Evolutionary conservation across 805 yeast genomes (phyloP), one percentile per base, ranked within the genome.

Genomic region (Saccharomycopsis fodiens): DNA sequence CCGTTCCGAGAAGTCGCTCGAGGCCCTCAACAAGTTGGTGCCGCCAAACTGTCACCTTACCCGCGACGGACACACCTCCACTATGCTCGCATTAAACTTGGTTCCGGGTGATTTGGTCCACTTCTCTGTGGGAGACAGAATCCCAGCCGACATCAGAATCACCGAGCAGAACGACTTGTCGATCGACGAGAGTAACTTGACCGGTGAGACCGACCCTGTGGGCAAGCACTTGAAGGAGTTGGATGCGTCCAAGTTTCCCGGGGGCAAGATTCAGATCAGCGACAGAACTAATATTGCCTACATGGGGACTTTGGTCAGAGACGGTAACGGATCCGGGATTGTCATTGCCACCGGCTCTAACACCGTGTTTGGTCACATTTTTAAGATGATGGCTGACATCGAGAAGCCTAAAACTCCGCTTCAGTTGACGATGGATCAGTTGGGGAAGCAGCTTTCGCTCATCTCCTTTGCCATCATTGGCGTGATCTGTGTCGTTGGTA

Each of bases 381-480:
- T 88, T 59, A 89, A 84, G 55, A 88, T 93, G 96, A 87, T 93
- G 95, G 75, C 82, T 31, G 82, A 79, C 42, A 93, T 93, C 54
- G 96, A 88, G 62, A 93, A 93, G 64, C 99, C 99, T 43, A 93
- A 93, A 65, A 93, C 99, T 15, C 99, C 99, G 2, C 70, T 93
- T 54, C 99, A 93, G 66, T 74, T 78, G 50, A 82, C 96, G 7
- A 93, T 93, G 99, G 97, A 89, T 61, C 82, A 85, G 59, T 72
- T 93, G 49, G 98, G 98, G 38, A 85, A 86, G 59, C 96, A 93
- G 57, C 70, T 93, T 38, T 86, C 96, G 0, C 61, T 82, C 25
- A 78, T 85, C 57, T 82, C 94, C 64, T 93, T 93, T 66, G 78
- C 72, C 21, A 82, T 91, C 27, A 93, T 93, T 63, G 96, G 95